Evolutionary conservation across 768 basidiomycete species (phyloP).

Genomic region (Tylopilus intermedius): DNA sequence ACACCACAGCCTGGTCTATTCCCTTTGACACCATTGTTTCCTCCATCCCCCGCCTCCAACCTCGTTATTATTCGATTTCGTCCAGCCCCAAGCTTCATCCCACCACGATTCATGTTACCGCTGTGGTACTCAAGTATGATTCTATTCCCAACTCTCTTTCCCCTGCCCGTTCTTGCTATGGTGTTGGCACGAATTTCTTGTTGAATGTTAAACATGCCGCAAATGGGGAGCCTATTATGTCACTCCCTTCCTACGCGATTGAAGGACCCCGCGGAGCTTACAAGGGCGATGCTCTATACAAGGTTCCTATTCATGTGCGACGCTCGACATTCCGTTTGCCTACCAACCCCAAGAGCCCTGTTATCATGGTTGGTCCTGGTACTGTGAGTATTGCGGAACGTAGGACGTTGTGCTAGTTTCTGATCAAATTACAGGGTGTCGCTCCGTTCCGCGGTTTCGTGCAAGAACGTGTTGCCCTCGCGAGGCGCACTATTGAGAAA

Average conservation of each 20-base stretch:
- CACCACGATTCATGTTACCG: slow-evolving; percentile 89
- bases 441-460: slow-evolving; percentile 99
- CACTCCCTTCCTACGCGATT: slow-evolving; percentile 72
- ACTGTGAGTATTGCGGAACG: slow-evolving; percentile 57
- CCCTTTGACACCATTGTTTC: slow-evolving; percentile 98
- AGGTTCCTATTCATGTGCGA: slow-evolving; percentile 90
- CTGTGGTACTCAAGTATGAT: slow-evolving; percentile 92
- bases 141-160: slow-evolving; percentile 52
- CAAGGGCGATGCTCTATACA: slow-evolving; percentile 63
- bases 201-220: slow-evolving; percentile 82
- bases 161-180: slow-evolving; percentile 67
- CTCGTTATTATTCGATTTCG: slow-evolving; percentile 97
- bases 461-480: slow-evolving; percentile 95
- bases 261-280: slow-evolving; percentile 89
- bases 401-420: neutral
- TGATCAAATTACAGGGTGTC: slow-evolving; percentile 64
- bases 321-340: slow-evolving; percentile 96
- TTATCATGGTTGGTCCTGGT: slow-evolving; percentile 98
- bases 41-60: slow-evolving; percentile 88
- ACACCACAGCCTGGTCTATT: slow-evolving; percentile 83
- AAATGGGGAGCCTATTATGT: slow-evolving; percentile 50
- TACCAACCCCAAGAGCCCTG: slow-evolving; percentile 95
- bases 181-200: slow-evolving; percentile 93
- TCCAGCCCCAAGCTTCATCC: slow-evolving; percentile 91
- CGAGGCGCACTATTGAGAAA: slow-evolving; percentile 91